Percentiles rank a stretch among this genome's conserved stretches.
Evolutionary conservation across 1,284 basidiomycete genomes (phyloP).

Genomic region (Tremellales sp.): DNA sequence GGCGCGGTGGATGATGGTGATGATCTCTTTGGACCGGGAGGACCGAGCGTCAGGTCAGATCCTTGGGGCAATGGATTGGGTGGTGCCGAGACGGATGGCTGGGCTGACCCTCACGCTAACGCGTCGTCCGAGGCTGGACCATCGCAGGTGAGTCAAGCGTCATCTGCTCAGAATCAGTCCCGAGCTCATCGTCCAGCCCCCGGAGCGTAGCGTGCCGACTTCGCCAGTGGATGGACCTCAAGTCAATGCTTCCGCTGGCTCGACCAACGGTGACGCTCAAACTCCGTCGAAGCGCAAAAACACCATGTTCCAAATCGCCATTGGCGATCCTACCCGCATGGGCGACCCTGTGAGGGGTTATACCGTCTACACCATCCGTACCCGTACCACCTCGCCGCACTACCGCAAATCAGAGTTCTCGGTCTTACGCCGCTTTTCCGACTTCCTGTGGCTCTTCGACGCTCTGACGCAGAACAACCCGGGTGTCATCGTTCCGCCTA

Average conservation of each 20-base stretch:
- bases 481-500: constrained; percentile 93
- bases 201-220: neutral
- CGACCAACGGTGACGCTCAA: too few relatives aligned
- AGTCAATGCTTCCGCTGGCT: too few relatives aligned
- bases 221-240: too few relatives aligned
- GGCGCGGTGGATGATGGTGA: constrained; percentile 31
- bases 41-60: constrained; percentile 16
- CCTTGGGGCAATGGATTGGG: constrained; percentile 6
- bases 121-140: constrained; percentile 7
- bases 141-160: constrained; percentile 1
- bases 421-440: constrained; percentile 89
- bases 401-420: constrained; percentile 79
- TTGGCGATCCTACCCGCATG: constrained; percentile 89
- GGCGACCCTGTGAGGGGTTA: constrained; percentile 87
- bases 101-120: constrained; percentile 17
- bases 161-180: too few relatives aligned
- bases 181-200: too few relatives aligned
- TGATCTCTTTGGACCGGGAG: constrained; percentile 32
- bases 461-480: constrained; percentile 87
- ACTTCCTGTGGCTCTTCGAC: constrained; percentile 96
- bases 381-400: constrained; percentile 76
- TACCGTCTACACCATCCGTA: constrained; percentile 91
- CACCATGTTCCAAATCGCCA: constrained; percentile 64
- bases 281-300: constrained; percentile 58
- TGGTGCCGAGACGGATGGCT: constrained; percentile 14